Conservation (phyloP, 306 rosid species). For the Glycyrrhiza uralensis region DNA sequence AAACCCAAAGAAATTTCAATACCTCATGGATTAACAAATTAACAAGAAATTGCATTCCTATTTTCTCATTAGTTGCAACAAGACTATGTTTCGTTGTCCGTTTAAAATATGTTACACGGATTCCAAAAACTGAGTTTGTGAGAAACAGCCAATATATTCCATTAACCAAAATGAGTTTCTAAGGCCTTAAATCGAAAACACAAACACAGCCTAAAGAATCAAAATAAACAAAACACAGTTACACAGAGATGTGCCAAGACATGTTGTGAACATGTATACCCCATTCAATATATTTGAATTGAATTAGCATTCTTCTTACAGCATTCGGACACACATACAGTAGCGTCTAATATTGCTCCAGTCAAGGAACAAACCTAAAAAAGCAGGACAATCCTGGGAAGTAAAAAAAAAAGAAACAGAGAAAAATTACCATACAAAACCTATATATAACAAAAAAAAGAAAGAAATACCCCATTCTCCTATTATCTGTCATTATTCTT, state of each 20-base stretch:
- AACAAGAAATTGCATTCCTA: background rate
- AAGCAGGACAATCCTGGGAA: background rate
- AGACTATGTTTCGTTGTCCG: too few species aligned
- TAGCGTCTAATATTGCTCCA: constrained; percentile 24
- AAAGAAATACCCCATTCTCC: background rate
- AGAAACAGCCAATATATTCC: too few species aligned
- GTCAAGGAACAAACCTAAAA: constrained; percentile 27
- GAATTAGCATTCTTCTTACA: constrained; percentile 25
- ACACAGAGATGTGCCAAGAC: constrained; percentile 1
- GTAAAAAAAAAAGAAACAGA: background rate
- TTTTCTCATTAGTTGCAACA: background rate
- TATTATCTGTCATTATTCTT: constrained; percentile 1
- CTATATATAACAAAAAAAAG: background rate
- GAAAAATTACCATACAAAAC: constrained; percentile 27
- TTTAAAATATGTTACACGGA: too few species aligned
- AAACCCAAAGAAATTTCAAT: background rate
- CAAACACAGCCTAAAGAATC: background rate
- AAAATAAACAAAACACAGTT: background rate
- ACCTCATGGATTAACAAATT: background rate
- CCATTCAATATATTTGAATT: constrained; percentile 19
- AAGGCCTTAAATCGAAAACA: too few species aligned
- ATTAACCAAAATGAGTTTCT: too few species aligned
- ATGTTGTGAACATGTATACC: background rate
- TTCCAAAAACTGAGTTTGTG: too few species aligned
- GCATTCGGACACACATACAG: constrained; percentile 19